Conservation (phyloP, 768 basidiomycete species). For the Nidula microcarpa region DNA sequence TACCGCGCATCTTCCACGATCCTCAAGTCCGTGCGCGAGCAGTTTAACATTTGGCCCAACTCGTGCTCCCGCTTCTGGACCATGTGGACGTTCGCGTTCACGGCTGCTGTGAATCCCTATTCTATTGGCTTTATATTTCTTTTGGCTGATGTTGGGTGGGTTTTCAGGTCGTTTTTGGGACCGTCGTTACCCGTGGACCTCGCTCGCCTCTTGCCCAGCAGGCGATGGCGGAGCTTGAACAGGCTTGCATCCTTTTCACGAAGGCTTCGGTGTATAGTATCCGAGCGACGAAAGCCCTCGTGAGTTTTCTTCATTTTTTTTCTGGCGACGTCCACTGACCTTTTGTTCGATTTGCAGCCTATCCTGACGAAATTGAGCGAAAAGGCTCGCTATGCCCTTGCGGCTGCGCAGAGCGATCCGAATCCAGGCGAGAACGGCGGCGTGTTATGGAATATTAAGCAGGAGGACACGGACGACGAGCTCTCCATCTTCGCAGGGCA, state of each 20-base stretch:
- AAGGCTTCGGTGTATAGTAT: conserved; percentile 57
- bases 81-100: conserved; percentile 61
- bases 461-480: conserved; percentile 59
- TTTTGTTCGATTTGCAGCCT: conserved; percentile 31
- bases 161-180: conserved; percentile 69
- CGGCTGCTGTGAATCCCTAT: conserved; percentile 39
- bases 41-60: conserved; percentile 43
- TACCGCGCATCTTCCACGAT: conserved; percentile 58
- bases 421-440: conserved; percentile 29
- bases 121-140: neutral
- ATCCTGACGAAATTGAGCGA: conserved; percentile 59
- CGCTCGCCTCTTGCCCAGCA: conserved; percentile 60
- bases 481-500: conserved; percentile 68
- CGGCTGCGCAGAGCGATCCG: conserved; percentile 34
- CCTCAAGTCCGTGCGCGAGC: conserved; percentile 44
- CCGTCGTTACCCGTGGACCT: conserved; percentile 74
- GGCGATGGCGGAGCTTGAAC: conserved; percentile 69
- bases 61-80: conserved; percentile 55
- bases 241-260: conserved; percentile 62
- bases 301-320: conserved; percentile 23
- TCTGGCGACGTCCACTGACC: neutral
- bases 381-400: conserved; percentile 60
- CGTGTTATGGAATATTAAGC: conserved; percentile 48
- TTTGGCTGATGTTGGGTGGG: neutral
- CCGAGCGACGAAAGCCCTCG: conserved; percentile 63